These are phyloP conservation scores for Pichia pseudocactophila DNA, from an alignment of 805 yeast genomes.

Conservation along the genomic window DNA sequence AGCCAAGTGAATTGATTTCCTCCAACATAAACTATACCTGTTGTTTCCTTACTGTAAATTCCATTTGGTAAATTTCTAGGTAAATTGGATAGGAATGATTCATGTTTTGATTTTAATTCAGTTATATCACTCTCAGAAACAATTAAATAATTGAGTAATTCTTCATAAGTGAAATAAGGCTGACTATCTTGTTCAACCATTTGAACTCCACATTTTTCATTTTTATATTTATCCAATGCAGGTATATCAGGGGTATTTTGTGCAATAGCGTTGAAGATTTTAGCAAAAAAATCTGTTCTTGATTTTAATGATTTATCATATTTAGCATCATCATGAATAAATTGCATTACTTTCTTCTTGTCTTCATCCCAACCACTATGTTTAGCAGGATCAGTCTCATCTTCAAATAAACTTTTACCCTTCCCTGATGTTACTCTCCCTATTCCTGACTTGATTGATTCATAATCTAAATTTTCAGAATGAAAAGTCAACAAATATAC, in stretches of 20 bases:
- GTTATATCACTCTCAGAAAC: conserved; percentile 34
- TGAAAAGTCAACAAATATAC: not conserved
- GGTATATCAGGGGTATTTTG: not conserved
- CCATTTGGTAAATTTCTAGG: conserved; percentile 39
- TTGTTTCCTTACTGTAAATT: conserved; percentile 32
- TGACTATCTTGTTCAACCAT: not conserved
- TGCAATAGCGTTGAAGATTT: not conserved
- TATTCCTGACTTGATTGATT: not conserved
- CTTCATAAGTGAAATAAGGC: not conserved
- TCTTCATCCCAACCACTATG: not conserved
- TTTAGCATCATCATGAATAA: not conserved
- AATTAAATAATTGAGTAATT: conserved; percentile 40
- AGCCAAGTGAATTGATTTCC: conserved; percentile 71
- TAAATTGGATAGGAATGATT: conserved; percentile 33
- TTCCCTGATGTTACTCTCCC: not conserved
- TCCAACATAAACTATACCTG: conserved; percentile 63
- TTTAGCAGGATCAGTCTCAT: not conserved
- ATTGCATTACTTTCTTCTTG: not conserved
- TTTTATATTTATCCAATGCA: not conserved
- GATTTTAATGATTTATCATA: not conserved
- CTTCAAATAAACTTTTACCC: not conserved
- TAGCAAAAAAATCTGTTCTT: not conserved
- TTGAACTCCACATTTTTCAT: not conserved
- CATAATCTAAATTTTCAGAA: not conserved
- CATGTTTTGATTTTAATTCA: conserved; percentile 40